A percentile compares a stretch with the other conserved stretches of the same genome.
phyloP scores from a whole-genome alignment of 1,284 basidiomycete genomes.

The Golubevia pallescens region DNA sequence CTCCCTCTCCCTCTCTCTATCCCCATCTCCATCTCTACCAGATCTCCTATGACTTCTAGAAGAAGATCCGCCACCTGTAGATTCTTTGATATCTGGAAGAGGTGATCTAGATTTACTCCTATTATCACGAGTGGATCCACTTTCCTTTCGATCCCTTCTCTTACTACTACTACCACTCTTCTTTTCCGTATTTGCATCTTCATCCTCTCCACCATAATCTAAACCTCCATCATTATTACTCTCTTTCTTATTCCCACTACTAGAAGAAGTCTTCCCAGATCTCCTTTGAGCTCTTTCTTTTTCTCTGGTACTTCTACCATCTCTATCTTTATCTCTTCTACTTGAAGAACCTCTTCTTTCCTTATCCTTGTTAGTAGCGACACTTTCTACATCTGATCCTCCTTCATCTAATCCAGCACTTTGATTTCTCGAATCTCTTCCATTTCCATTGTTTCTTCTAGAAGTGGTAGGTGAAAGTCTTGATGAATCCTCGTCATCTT shows the following conservation, averaged over 20 bases:
- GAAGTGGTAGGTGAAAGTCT: neutral
- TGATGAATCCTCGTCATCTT: slow-evolving; percentile 1
- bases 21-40: neutral
- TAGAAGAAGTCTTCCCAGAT: too few species aligned
- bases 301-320: neutral
- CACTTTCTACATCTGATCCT: neutral
- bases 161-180: neutral
- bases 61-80: too few species aligned
- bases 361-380: neutral
- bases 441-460: slow-evolving; percentile 5
- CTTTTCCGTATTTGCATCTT: neutral
- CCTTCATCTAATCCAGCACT: neutral
- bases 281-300: slow-evolving; percentile 4
- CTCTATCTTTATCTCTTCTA: neutral
- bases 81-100: too few species aligned
- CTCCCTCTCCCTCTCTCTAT: neutral
- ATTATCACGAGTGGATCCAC: too few species aligned
- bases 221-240: neutral
- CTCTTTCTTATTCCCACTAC: too few species aligned
- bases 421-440: neutral
- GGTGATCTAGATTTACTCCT: too few species aligned
- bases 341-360: neutral
- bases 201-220: neutral
- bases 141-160: neutral
- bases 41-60: too few species aligned